Conservation (phyloP, 2,329 filamentous ascomycete genomes). For the Chrysoporthe cubensis region DNA sequence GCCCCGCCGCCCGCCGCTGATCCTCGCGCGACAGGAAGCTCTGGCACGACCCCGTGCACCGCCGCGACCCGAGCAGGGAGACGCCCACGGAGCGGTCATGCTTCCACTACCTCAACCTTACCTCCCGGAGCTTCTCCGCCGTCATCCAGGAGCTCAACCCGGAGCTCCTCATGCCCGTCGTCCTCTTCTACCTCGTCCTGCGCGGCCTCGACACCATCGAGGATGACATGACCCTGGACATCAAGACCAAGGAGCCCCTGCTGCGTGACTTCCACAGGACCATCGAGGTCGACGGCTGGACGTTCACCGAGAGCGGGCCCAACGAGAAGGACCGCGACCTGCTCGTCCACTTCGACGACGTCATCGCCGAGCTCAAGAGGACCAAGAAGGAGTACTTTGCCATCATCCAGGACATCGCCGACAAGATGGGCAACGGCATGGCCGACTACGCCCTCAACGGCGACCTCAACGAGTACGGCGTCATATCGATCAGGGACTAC, state of each 20-base stretch:
- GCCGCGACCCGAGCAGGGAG: conserved; percentile 77
- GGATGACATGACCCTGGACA: conserved; percentile 92
- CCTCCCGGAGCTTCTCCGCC: conserved; percentile 88
- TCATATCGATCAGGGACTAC: conserved; percentile 85
- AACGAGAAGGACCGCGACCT: conserved; percentile 94
- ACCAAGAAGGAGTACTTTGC: conserved; percentile 81
- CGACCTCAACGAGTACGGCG: conserved; percentile 76
- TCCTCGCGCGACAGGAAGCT: conserved; percentile 69
- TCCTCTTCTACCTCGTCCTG: conserved; percentile 90
- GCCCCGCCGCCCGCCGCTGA: conserved; percentile 22
- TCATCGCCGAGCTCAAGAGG: conserved; percentile 85
- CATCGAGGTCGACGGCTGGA: conserved; percentile 87
- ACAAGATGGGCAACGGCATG: conserved; percentile 98
- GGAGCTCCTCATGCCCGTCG: conserved; percentile 84
- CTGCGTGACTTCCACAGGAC: conserved; percentile 80
- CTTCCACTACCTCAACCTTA: conserved; percentile 83
- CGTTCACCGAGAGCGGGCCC: conserved; percentile 80
- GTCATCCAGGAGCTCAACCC: conserved; percentile 97
- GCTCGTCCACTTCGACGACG: conserved; percentile 87
- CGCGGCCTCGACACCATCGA: conserved; percentile 97
- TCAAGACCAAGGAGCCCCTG: conserved; percentile 82
- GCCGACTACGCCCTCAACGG: conserved; percentile 90
- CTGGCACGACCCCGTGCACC: conserved; percentile 94
- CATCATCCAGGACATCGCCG: conserved; percentile 90
- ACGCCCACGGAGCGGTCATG: conserved; percentile 75